Percentiles rank a stretch among this genome's conserved stretches.
These are phyloP conservation scores for Rubia peregrina DNA, from an alignment of 305 asterid species.

Conservation along the genomic window DNA sequence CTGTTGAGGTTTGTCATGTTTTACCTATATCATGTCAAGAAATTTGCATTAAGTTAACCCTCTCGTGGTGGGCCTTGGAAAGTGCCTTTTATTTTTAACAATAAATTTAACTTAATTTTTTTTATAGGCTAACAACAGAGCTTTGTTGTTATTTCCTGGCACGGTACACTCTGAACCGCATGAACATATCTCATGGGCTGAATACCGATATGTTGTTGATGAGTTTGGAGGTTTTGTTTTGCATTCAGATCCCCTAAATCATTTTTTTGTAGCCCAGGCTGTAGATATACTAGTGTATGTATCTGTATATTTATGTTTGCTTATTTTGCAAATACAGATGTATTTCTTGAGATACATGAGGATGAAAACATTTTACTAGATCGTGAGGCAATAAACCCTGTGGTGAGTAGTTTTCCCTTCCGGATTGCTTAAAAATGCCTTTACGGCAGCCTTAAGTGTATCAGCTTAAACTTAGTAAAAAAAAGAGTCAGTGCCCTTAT, in stretches of 20 bases:
- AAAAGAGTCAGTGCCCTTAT: not conserved
- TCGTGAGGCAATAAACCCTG: conserved; percentile 64
- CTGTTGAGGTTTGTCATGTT: conserved; percentile 52
- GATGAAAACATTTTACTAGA: conserved; percentile 60
- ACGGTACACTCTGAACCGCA: conserved; percentile 66
- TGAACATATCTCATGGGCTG: conserved; percentile 68
- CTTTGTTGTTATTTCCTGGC: conserved; percentile 56
- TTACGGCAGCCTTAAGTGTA: not conserved
- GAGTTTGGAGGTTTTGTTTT: conserved; percentile 62
- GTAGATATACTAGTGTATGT: conserved; percentile 4
- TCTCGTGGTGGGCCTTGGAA: conserved; percentile 7
- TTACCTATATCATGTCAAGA: conserved; percentile 15
- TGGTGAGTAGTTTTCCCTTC: conserved; percentile 45
- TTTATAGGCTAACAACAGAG: conserved; percentile 52
- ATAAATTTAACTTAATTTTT: conserved; percentile 21
- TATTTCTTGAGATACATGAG: conserved; percentile 59
- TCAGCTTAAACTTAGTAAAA: not conserved
- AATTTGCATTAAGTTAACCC: conserved; percentile 11
- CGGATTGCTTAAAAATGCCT: conserved; percentile 3
- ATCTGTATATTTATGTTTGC: not conserved
- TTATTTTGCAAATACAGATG: conserved; percentile 37
- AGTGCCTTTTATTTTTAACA: conserved; percentile 9
- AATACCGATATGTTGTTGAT: conserved; percentile 56
- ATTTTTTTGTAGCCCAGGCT: conserved; percentile 8
- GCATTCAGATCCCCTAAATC: conserved; percentile 2